Conservation (phyloP, 2,329 filamentous ascomycete genomes). For the Fusarium veterinarium region DNA sequence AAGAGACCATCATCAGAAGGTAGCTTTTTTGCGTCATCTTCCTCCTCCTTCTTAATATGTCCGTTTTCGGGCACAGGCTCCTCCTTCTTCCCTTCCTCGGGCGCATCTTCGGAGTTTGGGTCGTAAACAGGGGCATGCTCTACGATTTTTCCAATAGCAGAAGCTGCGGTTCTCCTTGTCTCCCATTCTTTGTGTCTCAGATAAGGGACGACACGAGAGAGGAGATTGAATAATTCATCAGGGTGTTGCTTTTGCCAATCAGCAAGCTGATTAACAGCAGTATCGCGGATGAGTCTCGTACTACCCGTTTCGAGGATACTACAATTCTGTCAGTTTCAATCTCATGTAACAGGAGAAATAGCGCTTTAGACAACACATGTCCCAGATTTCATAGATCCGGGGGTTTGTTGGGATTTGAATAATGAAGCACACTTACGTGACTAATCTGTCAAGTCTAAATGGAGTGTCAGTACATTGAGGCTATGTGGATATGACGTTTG, state of each 20-base stretch:
- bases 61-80: conserved; percentile 50
- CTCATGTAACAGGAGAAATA: neutral
- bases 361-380: neutral
- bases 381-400: neutral
- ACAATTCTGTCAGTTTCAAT: conserved; percentile 33
- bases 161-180: conserved; percentile 90
- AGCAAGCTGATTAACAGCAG: conserved; percentile 94
- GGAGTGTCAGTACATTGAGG: conserved; percentile 19
- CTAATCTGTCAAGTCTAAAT: conserved; percentile 81
- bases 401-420: neutral
- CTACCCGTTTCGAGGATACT: conserved; percentile 97
- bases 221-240: conserved; percentile 94
- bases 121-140: conserved; percentile 89
- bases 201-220: conserved; percentile 95
- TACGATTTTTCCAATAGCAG: conserved; percentile 93
- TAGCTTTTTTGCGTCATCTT: conserved; percentile 60
- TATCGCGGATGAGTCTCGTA: conserved; percentile 94
- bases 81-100: conserved; percentile 55
- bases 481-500: neutral
- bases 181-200: conserved; percentile 97
- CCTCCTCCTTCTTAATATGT: conserved; percentile 71
- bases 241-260: conserved; percentile 99
- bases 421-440: conserved; percentile 74
- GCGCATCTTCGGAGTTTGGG: conserved; percentile 80
- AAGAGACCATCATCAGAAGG: conserved; percentile 72